Evolutionary conservation across 2,329 filamentous ascomycete genomes (phyloP).

Genomic region (Xylariomycetidae sp.): DNA sequence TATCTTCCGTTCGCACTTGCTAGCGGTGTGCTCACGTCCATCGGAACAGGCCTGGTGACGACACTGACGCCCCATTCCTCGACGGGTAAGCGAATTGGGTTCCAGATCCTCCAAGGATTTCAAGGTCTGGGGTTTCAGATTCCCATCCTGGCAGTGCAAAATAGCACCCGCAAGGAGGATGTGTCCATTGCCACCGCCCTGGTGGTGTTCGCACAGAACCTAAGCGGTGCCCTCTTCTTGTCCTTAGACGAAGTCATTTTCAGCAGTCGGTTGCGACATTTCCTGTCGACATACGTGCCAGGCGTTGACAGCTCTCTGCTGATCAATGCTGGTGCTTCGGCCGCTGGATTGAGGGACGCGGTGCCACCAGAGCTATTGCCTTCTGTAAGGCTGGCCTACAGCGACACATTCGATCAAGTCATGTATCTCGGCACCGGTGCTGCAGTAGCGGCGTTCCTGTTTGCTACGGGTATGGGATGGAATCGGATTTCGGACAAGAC

Average conservation of each 20-base stretch:
- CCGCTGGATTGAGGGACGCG: neutral
- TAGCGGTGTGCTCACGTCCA: neutral
- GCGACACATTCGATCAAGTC: neutral
- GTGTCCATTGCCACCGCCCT: neutral
- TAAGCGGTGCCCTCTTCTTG: neutral
- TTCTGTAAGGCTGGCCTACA: neutral
- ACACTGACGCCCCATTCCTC: neutral
- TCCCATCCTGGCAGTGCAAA: neutral
- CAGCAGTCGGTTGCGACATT: neutral
- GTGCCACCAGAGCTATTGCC: neutral
- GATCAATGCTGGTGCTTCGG: neutral
- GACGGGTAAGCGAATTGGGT: neutral
- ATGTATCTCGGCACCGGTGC: neutral
- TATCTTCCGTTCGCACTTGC: neutral
- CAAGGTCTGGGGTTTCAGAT: neutral
- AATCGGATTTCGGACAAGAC: neutral
- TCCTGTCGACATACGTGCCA: neutral
- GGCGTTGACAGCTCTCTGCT: neutral
- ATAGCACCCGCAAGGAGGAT: neutral
- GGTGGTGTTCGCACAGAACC: neutral
- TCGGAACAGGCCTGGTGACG: neutral
- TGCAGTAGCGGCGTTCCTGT: neutral
- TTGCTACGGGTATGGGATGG: neutral
- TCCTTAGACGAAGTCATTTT: neutral
- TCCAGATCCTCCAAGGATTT: neutral